Evolutionary conservation across 768 basidiomycete species (phyloP).

Genomic region (Termitomyces sp.): DNA sequence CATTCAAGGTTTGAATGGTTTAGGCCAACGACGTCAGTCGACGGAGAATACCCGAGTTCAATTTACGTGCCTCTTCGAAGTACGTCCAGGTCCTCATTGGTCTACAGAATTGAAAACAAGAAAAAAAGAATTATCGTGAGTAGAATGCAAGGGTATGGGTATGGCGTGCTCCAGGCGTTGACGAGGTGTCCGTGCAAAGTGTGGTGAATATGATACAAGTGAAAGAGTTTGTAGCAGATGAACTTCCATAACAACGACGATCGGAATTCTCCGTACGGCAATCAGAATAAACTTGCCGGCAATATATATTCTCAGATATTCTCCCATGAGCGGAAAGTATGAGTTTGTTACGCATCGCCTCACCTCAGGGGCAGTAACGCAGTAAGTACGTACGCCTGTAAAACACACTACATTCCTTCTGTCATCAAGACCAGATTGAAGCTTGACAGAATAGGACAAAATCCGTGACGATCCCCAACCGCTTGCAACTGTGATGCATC

Average conservation of each 20-base stretch:
- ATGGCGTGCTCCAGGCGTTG: background rate
- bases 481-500: background rate
- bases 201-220: background rate
- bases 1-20: constrained; percentile 2
- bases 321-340: background rate
- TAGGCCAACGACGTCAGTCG: background rate
- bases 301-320: background rate
- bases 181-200: background rate
- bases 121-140: background rate
- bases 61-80: constrained; percentile 32
- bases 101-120: background rate
- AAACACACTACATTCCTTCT: constrained; percentile 8
- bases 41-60: background rate
- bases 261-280: constrained; percentile 1
- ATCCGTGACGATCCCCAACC: constrained; percentile 3
- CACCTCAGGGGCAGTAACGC: background rate
- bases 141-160: background rate
- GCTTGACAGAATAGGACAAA: background rate
- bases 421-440: constrained; percentile 2
- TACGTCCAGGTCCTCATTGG: constrained; percentile 32
- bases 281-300: background rate
- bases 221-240: no score
- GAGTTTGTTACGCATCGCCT: background rate
- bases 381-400: constrained; percentile 7
- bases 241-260: background rate